phyloP scores from a whole-genome alignment of 768 basidiomycete genomes.

The Hortiboletus campestris region DNA sequence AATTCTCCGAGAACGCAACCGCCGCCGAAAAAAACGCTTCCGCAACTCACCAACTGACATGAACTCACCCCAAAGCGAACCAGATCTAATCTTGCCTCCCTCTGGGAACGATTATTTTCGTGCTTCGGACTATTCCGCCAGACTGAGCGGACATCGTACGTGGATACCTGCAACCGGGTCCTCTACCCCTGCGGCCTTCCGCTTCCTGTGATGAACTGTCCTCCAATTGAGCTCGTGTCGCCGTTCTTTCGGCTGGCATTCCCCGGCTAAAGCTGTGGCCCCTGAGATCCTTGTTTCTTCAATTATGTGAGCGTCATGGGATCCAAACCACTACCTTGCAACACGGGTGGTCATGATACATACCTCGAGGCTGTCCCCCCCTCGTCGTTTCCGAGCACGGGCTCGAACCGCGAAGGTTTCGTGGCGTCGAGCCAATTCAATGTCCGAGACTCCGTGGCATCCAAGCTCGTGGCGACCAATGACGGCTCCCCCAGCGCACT shows the following conservation, averaged over 20 bases:
- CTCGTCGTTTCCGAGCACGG: neutral
- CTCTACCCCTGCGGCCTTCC: conserved; percentile 27
- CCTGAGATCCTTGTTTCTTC: conserved; percentile 6
- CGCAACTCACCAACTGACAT: neutral
- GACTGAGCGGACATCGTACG: neutral
- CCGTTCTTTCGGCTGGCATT: conserved; percentile 12
- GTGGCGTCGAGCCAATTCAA: conserved; percentile 19
- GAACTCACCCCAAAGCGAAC: conserved; percentile 1
- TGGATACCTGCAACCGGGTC: conserved; percentile 11
- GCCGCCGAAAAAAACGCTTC: conserved; percentile 1
- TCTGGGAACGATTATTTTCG: conserved; percentile 28
- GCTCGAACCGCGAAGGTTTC: conserved; percentile 32
- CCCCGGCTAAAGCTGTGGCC: conserved; percentile 5
- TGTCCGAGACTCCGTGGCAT: conserved; percentile 33
- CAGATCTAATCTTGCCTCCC: conserved; percentile 26
- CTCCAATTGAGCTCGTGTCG: conserved; percentile 20
- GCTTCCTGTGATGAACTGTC: conserved; percentile 20
- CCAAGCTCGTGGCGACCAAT: neutral
- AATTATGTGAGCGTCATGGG: conserved; percentile 4
- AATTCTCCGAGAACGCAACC: neutral
- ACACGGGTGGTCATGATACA: neutral
- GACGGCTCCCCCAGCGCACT: neutral
- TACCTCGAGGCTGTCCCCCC: conserved; percentile 13
- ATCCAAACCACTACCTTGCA: conserved; percentile 7
- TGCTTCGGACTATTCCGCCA: conserved; percentile 21